Evolutionary conservation across 805 yeast species (phyloP), one percentile per base, ranked within the genome.

Genomic region (Diddensiella caesifluorescens): DNA sequence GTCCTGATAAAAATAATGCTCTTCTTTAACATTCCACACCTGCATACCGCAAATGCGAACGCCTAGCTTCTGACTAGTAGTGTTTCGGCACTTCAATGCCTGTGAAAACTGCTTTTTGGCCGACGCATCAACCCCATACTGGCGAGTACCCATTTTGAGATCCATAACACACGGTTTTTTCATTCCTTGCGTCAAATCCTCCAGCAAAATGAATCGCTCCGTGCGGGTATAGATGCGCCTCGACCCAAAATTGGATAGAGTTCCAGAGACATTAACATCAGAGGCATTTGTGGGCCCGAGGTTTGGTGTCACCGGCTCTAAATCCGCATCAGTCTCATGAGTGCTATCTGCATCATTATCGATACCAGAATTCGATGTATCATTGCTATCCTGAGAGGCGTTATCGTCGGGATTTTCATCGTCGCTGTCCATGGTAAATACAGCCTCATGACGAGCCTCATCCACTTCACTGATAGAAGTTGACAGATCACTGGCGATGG

Each of bases 131-230:
- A 90, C 82, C 6, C 99, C 98, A 56, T 92, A 92, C 63, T 92
- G 99, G 45, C 99, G 72, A 0, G 99, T 90, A 0, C 99, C 99
- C 97, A 92, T 92, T 59, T 92, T 92, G 53, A 92, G 69, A 63
- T 92, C 99, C 38, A 92, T 66, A 0, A 90, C 97, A 59, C 96
- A 89, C 0, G 98, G 97, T 49, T 74, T 75, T 22, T 64, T 68
- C 79, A 90, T 78, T 19, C 86, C 85, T 41, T 80, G 73, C 0
- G 97, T 92, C 37, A 92, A 65, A 64, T 92, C 99, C 58, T 94
- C 98, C 38, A 92, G 68, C 6, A 92, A 63, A 28, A 92, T 81
- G 59, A 88, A 92, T 48, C 94, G 70, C 63, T 85, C 94, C 29
- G 83, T 77, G 41, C 80, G 65, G 0, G 83, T 76, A 45, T 53